A percentile compares a stretch with the other conserved stretches of the same genome.
Conservation (phyloP, 495 filamentous ascomycete genomes). For the Filosporella fistucella region DNA sequence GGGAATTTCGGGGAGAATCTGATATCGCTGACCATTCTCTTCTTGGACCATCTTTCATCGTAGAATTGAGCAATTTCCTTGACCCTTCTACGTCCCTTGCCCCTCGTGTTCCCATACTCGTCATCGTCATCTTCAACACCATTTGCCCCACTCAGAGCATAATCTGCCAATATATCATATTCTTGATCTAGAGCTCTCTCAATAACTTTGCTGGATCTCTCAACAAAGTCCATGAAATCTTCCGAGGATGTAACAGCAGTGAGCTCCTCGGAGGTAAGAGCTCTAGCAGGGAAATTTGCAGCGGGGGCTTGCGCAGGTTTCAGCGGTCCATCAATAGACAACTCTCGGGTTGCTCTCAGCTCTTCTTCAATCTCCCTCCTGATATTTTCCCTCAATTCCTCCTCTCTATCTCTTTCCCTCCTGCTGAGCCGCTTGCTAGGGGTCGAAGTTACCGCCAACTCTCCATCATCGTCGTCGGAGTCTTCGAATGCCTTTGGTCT, state of each 20-base stretch:
- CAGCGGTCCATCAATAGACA: constrained; percentile 45
- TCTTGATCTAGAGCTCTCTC: constrained; percentile 88
- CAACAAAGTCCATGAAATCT: constrained; percentile 93
- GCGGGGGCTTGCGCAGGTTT: constrained; percentile 34
- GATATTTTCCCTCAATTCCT: constrained; percentile 81
- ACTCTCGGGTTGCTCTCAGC: constrained; percentile 60
- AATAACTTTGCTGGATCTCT: constrained; percentile 92
- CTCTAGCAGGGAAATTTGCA: constrained; percentile 71
- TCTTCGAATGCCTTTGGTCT: constrained; percentile 50
- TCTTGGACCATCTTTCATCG: constrained; percentile 94
- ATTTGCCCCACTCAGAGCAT: constrained; percentile 66
- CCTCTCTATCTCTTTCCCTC: constrained; percentile 73
- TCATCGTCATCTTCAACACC: constrained; percentile 81
- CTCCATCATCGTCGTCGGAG: constrained; percentile 38
- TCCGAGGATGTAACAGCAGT: constrained; percentile 86
- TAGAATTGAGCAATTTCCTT: constrained; percentile 89
- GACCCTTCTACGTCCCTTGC: constrained; percentile 73
- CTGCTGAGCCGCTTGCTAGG: constrained; percentile 66
- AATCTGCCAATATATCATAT: constrained; percentile 94
- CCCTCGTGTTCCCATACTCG: constrained; percentile 60
- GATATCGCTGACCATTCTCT: constrained; percentile 90
- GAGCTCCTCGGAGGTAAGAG: constrained; percentile 79
- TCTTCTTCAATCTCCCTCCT: constrained; percentile 92
- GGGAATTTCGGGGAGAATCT: constrained; percentile 94
- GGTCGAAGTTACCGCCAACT: constrained; percentile 28